Base-by-base conservation (phyloP, 345 rosid genomes). In the Eucalyptus decipiens region DNA sequence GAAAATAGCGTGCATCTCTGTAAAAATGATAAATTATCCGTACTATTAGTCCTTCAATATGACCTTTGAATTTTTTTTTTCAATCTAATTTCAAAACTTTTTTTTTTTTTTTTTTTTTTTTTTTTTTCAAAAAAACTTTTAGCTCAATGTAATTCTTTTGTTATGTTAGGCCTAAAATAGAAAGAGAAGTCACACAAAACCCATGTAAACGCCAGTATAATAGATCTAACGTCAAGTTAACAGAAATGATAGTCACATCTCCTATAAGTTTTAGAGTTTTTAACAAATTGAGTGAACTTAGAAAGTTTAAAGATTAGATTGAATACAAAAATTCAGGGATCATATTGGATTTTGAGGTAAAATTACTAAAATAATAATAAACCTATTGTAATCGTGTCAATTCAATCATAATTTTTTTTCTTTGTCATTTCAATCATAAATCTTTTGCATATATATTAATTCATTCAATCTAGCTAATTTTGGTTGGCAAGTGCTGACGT, bases 401-500 rank as follows among this genome's bases (percentile, higher is more conserved):
- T 52, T 52, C 0, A 52, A 6, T 49, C 1, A 0, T 48, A 48
- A 48, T 6, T 3, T 52, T 52, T 6, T 50, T 50, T 15, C 1
- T 51, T 19, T 3, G 56, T 19, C 10, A 52, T 7, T 52, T 52
- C 1, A 52, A 1, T 52, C 0, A 19, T 52, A 52, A 1, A 1
- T 0, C 0, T 52, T 19, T 19, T 19, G 1, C 5, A 19, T 52
- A 3, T 52, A 19, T 52, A 52, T 2, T 0, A 19, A 7, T 19
- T 19, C 2, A 19, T 0, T 52, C 4, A 0, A 51, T 52, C 24
- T 0, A 52, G 0, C 56, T 19, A 52, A 52, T 52, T 52, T 49
- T 49, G 12, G 4, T 13, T 48, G 1, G 15, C 2, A 48, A 48
- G 4, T 1, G 49, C 15, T 48, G 1, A 48, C 1, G 1, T 48